phyloP scores from a whole-genome alignment of 129 eudicot species.

The Apium graveolens region DNA sequence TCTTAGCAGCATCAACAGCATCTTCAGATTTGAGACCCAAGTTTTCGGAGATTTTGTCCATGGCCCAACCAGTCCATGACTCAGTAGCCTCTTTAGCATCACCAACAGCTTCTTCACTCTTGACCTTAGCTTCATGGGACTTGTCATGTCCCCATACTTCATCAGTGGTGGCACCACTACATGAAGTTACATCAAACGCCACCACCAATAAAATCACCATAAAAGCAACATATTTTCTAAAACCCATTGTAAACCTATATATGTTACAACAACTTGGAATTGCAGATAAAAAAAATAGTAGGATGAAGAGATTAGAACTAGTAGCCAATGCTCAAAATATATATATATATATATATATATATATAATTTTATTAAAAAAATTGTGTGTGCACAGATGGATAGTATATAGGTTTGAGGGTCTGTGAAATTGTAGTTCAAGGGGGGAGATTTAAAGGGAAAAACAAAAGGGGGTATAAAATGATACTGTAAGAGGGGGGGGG shows the following conservation, averaged over 20 bases:
- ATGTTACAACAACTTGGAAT: neutral
- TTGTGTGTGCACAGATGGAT: neutral
- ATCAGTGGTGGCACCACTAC: neutral
- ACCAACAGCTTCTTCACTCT: slow-evolving; percentile 22
- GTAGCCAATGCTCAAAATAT: no score
- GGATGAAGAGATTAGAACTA: no score
- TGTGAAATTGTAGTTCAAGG: neutral
- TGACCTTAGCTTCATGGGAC: slow-evolving; percentile 20
- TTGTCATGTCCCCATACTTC: slow-evolving; percentile 14
- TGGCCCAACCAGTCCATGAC: slow-evolving; percentile 87
- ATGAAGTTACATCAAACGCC: slow-evolving; percentile 8
- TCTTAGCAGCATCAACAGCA: slow-evolving; percentile 29
- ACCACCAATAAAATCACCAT: slow-evolving; percentile 12
- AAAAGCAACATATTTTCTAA: neutral
- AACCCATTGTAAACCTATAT: neutral
- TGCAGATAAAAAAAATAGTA: neutral
- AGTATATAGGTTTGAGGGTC: neutral
- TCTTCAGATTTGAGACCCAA: slow-evolving; percentile 40
- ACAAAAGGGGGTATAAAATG: neutral
- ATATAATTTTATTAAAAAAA: neutral
- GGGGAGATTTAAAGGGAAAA: neutral
- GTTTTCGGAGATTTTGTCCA: slow-evolving; percentile 58
- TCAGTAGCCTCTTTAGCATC: slow-evolving; percentile 39
- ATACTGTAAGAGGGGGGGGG: no score
- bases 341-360: neutral